A percentile compares a stretch with the other conserved stretches of the same genome.
Conservation (phyloP, 805 yeast species). For the Wickerhamiella parazyma region DNA sequence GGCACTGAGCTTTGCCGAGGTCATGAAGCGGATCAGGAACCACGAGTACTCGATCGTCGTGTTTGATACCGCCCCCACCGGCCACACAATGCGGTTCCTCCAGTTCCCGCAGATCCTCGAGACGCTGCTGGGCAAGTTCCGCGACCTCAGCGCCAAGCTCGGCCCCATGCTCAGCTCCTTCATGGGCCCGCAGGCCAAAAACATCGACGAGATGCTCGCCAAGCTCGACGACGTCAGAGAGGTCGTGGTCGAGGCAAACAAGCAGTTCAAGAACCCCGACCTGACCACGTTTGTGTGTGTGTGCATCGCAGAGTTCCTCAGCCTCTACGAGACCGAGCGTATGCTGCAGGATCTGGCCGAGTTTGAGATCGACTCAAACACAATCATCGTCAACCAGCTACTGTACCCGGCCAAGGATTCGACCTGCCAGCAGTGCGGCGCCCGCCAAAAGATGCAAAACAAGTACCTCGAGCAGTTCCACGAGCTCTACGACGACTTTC, state of each 20-base stretch:
- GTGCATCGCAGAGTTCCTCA: slow-evolving; percentile 92
- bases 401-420: slow-evolving; percentile 63
- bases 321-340: slow-evolving; percentile 94
- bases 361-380: slow-evolving; percentile 91
- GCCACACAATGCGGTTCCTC: slow-evolving; percentile 89
- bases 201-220: slow-evolving; percentile 50
- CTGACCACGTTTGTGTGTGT: slow-evolving; percentile 88
- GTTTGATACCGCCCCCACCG: slow-evolving; percentile 99
- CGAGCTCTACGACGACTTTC: slow-evolving; percentile 94
- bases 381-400: slow-evolving; percentile 90
- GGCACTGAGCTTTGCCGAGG: slow-evolving; percentile 95
- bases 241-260: slow-evolving; percentile 75
- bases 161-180: slow-evolving; percentile 80
- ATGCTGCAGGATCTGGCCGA: slow-evolving; percentile 91
- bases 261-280: slow-evolving; percentile 92
- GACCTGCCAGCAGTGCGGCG: slow-evolving; percentile 74
- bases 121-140: slow-evolving; percentile 72
- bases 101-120: slow-evolving; percentile 89
- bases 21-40: slow-evolving; percentile 84
- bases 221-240: slow-evolving; percentile 71
- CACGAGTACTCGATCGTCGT: slow-evolving; percentile 72
- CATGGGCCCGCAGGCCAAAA: slow-evolving; percentile 41
- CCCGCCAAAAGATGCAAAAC: slow-evolving; percentile 91
- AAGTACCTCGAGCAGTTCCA: slow-evolving; percentile 91
- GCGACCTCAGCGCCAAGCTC: slow-evolving; percentile 69